Evolutionary conservation across 2,329 filamentous ascomycete genomes (phyloP).

Genomic region (Phyllosticta citrichinensis): DNA sequence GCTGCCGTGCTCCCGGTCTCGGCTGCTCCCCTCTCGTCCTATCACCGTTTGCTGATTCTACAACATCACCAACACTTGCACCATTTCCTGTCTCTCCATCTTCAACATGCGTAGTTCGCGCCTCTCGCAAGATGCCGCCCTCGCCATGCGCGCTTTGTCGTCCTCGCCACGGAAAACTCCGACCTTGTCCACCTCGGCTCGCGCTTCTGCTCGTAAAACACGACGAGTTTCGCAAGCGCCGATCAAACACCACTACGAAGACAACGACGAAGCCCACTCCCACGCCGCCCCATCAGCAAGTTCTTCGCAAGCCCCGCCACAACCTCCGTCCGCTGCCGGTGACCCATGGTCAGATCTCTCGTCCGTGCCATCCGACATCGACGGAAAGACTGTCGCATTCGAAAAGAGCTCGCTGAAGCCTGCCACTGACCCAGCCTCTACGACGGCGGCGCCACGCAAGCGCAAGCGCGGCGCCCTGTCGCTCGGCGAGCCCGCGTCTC

Average conservation of each 20-base stretch:
- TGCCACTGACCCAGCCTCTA: not conserved
- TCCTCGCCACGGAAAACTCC: not conserved
- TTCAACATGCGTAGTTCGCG: constrained; percentile 27
- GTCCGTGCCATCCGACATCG: constrained; percentile 20
- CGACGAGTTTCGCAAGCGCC: constrained; percentile 17
- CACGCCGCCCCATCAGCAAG: constrained; percentile 1
- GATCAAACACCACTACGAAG: constrained; percentile 20
- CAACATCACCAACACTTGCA: not conserved
- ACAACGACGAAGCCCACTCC: not conserved
- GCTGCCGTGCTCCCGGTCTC: no score
- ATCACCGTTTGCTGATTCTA: not conserved
- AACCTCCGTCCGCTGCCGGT: not conserved
- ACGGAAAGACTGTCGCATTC: not conserved
- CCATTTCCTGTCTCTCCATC: not conserved
- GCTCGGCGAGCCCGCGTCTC: constrained; percentile 12
- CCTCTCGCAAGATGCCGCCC: constrained; percentile 26
- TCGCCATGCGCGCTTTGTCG: constrained; percentile 5
- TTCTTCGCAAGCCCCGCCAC: not conserved
- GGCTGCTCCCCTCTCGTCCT: not conserved
- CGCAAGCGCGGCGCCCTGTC: constrained; percentile 33
- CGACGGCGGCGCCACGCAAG: constrained; percentile 29
- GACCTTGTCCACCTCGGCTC: not conserved
- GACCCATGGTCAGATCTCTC: constrained; percentile 21
- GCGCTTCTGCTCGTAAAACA: constrained; percentile 3
- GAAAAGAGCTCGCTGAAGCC: not conserved